These are phyloP conservation scores for Gypsophila paniculata DNA, from an alignment of 179 eudicot genomes.

Conservation along the genomic window DNA sequence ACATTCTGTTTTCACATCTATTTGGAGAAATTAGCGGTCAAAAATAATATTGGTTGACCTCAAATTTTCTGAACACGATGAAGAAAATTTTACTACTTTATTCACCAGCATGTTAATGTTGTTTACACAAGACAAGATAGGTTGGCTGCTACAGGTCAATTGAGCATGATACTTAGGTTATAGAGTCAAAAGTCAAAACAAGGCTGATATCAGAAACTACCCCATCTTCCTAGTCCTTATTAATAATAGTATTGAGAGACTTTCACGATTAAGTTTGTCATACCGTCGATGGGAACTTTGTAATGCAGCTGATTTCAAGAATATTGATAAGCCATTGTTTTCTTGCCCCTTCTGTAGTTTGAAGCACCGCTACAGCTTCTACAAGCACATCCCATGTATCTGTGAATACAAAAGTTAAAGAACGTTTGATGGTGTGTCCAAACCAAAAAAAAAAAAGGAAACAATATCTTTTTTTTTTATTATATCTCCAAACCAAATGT, in stretches of 20 bases:
- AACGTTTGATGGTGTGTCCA: conserved; percentile 3
- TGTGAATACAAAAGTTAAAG: conserved; percentile 29
- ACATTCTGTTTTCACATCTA: too few species aligned
- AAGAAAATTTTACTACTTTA: not conserved
- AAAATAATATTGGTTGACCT: too few species aligned
- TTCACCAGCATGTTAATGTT: not conserved
- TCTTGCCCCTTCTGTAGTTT: conserved; percentile 57
- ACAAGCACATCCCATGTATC: conserved; percentile 70
- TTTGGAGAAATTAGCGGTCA: too few species aligned
- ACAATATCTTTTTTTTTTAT: too few species aligned
- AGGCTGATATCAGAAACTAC: not conserved
- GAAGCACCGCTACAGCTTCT: conserved; percentile 62
- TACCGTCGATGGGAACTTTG: conserved; percentile 84
- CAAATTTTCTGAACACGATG: too few species aligned
- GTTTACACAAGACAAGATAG: too few species aligned
- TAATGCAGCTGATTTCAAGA: conserved; percentile 75
- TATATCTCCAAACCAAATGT: too few species aligned
- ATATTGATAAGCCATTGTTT: conserved; percentile 82
- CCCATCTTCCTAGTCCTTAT: not conserved
- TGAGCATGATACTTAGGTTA: not conserved
- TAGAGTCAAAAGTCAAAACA: not conserved
- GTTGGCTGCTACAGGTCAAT: not conserved
- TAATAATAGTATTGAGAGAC: not conserved
- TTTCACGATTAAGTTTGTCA: conserved; percentile 15
- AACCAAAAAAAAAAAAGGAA: not conserved